phyloP scores from a whole-genome alignment of 371 early-diverging fungal species.

The Mortierella polycephala region DNA sequence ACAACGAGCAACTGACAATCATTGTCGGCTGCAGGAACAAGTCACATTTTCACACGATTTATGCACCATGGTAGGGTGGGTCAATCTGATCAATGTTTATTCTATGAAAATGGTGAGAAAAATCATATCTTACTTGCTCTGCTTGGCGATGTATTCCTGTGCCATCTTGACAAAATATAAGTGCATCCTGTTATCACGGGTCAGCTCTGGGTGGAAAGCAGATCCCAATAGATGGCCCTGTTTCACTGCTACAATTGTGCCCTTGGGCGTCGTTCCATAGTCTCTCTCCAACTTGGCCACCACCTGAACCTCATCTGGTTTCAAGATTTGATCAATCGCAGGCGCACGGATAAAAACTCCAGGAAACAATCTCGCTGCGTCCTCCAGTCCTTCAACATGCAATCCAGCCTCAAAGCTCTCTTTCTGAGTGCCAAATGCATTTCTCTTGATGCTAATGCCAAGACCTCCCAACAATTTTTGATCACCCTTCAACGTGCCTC shows the following conservation, averaged over 20 bases:
- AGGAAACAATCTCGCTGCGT: slow-evolving; percentile 63
- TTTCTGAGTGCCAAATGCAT: slow-evolving; percentile 93
- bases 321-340: slow-evolving; percentile 76
- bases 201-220: slow-evolving; percentile 97
- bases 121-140: slow-evolving; percentile 10
- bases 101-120: too few relatives aligned
- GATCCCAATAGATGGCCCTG: slow-evolving; percentile 91
- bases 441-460: slow-evolving; percentile 86
- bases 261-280: slow-evolving; percentile 59
- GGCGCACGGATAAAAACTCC: slow-evolving; percentile 97
- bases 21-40: too few relatives aligned
- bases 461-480: slow-evolving; percentile 88
- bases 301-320: slow-evolving; percentile 75
- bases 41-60: too few relatives aligned
- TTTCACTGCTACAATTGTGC: slow-evolving; percentile 87
- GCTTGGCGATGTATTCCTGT: slow-evolving; percentile 43
- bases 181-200: slow-evolving; percentile 86
- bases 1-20: too few relatives aligned
- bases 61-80: too few relatives aligned
- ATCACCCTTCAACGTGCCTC: slow-evolving; percentile 83
- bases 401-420: slow-evolving; percentile 86
- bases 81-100: too few relatives aligned
- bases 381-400: slow-evolving; percentile 68
- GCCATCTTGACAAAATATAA: slow-evolving; percentile 79
- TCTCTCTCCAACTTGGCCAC: slow-evolving; percentile 67